These are phyloP conservation scores for Porodaedalea pini DNA, from an alignment of 1,284 basidiomycete genomes.

Conservation along the genomic window DNA sequence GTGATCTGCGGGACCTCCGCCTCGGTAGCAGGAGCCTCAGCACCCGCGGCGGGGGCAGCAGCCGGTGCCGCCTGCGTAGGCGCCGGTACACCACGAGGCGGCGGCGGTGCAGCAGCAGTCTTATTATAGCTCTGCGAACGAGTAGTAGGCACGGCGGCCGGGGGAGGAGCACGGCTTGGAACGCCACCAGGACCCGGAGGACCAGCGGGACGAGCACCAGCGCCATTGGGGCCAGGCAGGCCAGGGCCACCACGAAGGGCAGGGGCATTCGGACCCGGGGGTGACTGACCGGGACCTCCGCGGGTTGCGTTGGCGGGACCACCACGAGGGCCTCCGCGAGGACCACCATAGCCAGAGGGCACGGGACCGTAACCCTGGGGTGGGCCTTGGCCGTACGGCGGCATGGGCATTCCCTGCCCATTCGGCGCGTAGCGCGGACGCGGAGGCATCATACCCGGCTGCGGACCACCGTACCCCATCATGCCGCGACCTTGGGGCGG, in stretches of 20 bases:
- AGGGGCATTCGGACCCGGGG: slow-evolving; percentile 22
- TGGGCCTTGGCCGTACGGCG: slow-evolving; percentile 66
- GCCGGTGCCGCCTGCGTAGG: slow-evolving; percentile 36
- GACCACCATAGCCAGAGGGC: slow-evolving; percentile 53
- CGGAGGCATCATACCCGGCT: slow-evolving; percentile 83
- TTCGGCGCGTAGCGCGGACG: slow-evolving; percentile 80
- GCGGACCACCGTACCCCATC: slow-evolving; percentile 66
- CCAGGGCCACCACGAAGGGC: slow-evolving; percentile 33
- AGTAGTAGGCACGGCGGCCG: slow-evolving; percentile 28
- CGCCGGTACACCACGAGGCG: slow-evolving; percentile 31
- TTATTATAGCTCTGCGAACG: slow-evolving; percentile 32
- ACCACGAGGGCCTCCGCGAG: slow-evolving; percentile 41
- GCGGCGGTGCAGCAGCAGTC: not conserved
- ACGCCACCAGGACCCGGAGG: slow-evolving; percentile 38
- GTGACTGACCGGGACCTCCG: slow-evolving; percentile 29
- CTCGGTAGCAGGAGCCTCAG: slow-evolving; percentile 31
- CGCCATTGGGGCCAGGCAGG: slow-evolving; percentile 55
- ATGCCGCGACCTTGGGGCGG: slow-evolving; percentile 79
- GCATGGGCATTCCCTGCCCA: slow-evolving; percentile 74
- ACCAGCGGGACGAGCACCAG: slow-evolving; percentile 47
- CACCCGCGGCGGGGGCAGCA: slow-evolving; percentile 33
- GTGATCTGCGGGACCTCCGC: slow-evolving; percentile 48
- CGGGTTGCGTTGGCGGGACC: slow-evolving; percentile 24
- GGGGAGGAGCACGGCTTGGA: slow-evolving; percentile 27
- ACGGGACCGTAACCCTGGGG: slow-evolving; percentile 66